Base-by-base conservation (phyloP, 2,329 filamentous ascomycete genomes). In the Calonectria pseudoturangicola region DNA sequence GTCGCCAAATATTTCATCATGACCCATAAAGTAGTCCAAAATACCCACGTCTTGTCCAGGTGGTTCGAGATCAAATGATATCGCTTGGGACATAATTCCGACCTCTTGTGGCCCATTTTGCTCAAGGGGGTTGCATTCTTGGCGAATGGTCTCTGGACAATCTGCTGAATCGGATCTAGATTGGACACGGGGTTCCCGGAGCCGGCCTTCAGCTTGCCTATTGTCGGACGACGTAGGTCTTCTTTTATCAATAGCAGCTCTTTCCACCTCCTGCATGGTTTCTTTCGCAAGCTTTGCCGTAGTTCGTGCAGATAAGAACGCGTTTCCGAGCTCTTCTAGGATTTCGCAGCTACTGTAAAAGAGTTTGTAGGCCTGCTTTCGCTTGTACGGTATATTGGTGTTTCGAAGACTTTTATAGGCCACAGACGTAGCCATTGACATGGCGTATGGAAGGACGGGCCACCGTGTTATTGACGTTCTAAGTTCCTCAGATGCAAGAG, bases 361-460 rank as follows among this genome's bases (percentile, higher is more conserved):
- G 5, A 69, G 36, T 4, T 16, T 18, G 27, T 69, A 69, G 2
- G 66, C 66, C 27, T 62, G 45, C 12, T 64, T 69, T 2, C 56
- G 66, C 25, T 62, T 69, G n/a, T 69, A 69, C 8, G 58, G 43
- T 28, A 69, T 64, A 36, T 2, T 69, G 12, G 41, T 64, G 45
- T 64, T 69, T 50, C 66, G 56, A 18, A 69, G 47, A 28, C 66
- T 69, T 45, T 69, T 62, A 18, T 69, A 69, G 5, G 51, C 66
- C 3, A 69, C 56, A 6, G 66, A 69, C 10, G 56, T 69, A 7
- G 66, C 66, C 66, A 64, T 41, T 6, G 66, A 69, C 12, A 69
- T 60, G 3, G 47, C 66, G n/a, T 69, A 69, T 10, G 66, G 66
- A 16, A 69, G 45, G 12, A 54, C 18, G n/a, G 66, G 54, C 66